Evolutionary conservation across 495 filamentous ascomycete species (phyloP).

Genomic region (Lophiostoma macrostomum): DNA sequence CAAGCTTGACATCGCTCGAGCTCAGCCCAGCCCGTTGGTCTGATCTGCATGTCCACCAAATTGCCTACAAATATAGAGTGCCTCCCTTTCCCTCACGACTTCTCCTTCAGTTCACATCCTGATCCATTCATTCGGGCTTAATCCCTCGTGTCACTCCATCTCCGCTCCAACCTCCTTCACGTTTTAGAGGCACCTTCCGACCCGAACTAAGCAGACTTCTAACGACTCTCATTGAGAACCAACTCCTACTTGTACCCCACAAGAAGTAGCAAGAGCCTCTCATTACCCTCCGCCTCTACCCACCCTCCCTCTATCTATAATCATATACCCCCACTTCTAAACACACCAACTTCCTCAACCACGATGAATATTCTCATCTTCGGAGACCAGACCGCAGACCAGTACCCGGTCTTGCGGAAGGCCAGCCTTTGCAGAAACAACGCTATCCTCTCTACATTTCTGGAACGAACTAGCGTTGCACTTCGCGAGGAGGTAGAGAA

Average conservation of each 20-base stretch:
- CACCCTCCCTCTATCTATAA: background rate
- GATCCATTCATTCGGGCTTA: constrained; percentile 20
- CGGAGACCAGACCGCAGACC: constrained; percentile 77
- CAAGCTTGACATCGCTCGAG: constrained; percentile 31
- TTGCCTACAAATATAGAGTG: constrained; percentile 35
- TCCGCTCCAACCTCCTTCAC: constrained; percentile 9
- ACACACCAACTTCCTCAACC: constrained; percentile 14
- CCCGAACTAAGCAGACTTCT: constrained; percentile 9
- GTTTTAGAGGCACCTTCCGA: constrained; percentile 10
- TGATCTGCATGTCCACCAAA: constrained; percentile 18
- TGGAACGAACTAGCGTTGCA: constrained; percentile 59
- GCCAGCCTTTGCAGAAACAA: constrained; percentile 64
- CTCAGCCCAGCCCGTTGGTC: constrained; percentile 20
- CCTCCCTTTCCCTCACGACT: constrained; percentile 13
- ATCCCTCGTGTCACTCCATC: constrained; percentile 16
- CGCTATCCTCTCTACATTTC: constrained; percentile 61
- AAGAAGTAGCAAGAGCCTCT: background rate
- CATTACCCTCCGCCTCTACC: background rate
- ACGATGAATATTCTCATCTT: constrained; percentile 50
- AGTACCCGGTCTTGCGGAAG: constrained; percentile 62
- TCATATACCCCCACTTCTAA: constrained; percentile 22
- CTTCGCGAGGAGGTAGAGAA: constrained; percentile 61
- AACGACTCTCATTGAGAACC: constrained; percentile 17
- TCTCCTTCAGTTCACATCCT: constrained; percentile 15
- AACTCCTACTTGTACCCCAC: too few species aligned